Percentiles rank a stretch among this genome's conserved stretches.
Conservation (phyloP, 805 yeast species). For the Myxozyma sirexii region DNA sequence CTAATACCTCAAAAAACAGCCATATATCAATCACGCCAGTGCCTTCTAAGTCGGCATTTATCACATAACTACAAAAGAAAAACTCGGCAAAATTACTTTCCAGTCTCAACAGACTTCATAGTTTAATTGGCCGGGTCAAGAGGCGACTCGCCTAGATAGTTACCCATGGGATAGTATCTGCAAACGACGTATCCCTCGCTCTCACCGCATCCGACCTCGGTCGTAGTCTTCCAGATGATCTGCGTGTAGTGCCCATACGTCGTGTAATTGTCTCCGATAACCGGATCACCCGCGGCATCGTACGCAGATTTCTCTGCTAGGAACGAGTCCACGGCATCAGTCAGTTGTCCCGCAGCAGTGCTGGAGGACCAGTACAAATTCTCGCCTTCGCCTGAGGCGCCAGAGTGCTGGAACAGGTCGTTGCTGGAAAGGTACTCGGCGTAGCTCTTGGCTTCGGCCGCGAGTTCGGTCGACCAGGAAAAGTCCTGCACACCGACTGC, state of each 20-base stretch:
- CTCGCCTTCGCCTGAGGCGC: constrained; percentile 13
- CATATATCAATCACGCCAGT: neutral
- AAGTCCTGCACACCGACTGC: constrained; percentile 5
- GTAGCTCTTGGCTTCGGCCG: constrained; percentile 10
- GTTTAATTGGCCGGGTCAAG: neutral
- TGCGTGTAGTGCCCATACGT: constrained; percentile 16
- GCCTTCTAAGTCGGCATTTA: neutral
- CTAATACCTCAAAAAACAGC: neutral
- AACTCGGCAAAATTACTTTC: neutral
- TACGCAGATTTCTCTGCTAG: constrained; percentile 3
- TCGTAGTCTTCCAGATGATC: constrained; percentile 16
- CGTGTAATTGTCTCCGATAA: constrained; percentile 2
- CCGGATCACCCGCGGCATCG: constrained; percentile 5
- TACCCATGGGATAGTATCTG: constrained; percentile 9
- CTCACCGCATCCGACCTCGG: constrained; percentile 13
- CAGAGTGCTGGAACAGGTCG: constrained; percentile 8
- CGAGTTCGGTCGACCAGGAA: constrained; percentile 4
- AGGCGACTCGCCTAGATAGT: constrained; percentile 8
- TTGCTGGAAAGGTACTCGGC: constrained; percentile 9
- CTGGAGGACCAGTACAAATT: constrained; percentile 12
- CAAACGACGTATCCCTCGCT: constrained; percentile 18
- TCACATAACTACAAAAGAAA: neutral
- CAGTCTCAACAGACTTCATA: neutral
- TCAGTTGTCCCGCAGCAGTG: constrained; percentile 1
- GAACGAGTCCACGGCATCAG: constrained; percentile 11